Evolutionary conservation across 2,329 filamentous ascomycete genomes (phyloP).

Genomic region (Chlorencoelia australis): DNA sequence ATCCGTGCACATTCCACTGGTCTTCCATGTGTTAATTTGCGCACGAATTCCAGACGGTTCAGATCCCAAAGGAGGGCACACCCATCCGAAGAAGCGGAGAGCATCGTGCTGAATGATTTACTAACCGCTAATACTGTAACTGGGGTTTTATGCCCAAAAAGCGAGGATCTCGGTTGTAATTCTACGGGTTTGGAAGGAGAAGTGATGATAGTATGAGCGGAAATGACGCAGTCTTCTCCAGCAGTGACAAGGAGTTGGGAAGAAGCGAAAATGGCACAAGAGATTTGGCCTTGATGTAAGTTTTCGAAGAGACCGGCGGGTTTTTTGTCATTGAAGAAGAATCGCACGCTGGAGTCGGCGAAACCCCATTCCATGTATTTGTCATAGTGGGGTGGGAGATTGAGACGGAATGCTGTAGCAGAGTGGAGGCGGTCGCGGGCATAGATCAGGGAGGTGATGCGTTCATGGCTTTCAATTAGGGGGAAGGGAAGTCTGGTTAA

Average conservation of each 20-base stretch:
- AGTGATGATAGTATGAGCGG: constrained; percentile 65
- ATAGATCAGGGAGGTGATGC: constrained; percentile 69
- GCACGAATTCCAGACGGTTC: constrained; percentile 79
- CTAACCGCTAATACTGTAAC: constrained; percentile 77
- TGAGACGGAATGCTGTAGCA: constrained; percentile 73
- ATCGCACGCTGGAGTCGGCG: constrained; percentile 82
- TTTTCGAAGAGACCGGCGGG: constrained; percentile 86
- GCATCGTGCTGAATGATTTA: constrained; percentile 76
- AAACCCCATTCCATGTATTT: constrained; percentile 96
- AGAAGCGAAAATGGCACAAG: constrained; percentile 74
- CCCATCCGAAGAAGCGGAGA: constrained; percentile 75
- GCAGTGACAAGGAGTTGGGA: constrained; percentile 86
- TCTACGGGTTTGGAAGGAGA: constrained; percentile 61
- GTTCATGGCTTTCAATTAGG: constrained; percentile 61
- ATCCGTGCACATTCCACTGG: constrained; percentile 67
- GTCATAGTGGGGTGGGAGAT: constrained; percentile 78
- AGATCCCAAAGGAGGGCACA: constrained; percentile 88
- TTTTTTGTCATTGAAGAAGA: constrained; percentile 79
- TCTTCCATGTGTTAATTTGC: constrained; percentile 53
- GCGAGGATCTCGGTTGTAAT: constrained; percentile 63
- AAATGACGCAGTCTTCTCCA: constrained; percentile 84
- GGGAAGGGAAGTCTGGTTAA: constrained; percentile 72
- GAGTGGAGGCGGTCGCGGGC: constrained; percentile 75
- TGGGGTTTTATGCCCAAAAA: constrained; percentile 84
- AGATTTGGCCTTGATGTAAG: constrained; percentile 82